A percentile compares a stretch with the other conserved stretches of the same genome.
Evolutionary conservation across 495 filamentous ascomycete species (phyloP).

Genomic region (Terfezia claveryi): DNA sequence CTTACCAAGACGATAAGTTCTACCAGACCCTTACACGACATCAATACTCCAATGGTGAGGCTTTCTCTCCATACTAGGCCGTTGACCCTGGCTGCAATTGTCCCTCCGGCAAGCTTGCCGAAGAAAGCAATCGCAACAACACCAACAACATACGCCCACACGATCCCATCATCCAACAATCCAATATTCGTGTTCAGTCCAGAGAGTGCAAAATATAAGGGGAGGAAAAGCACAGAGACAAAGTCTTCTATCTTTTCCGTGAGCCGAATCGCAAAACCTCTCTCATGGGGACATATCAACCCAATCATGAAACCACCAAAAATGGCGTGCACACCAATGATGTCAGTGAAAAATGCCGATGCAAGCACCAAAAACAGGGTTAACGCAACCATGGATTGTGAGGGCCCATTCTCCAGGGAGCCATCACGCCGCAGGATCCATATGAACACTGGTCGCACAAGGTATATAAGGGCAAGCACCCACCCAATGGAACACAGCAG

Average conservation of each 20-base stretch:
- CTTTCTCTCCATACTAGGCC: slow-evolving; percentile 86
- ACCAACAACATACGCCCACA: slow-evolving; percentile 82
- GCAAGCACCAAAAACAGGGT: slow-evolving; percentile 58
- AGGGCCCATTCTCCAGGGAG: slow-evolving; percentile 73
- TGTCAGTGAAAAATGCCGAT: slow-evolving; percentile 86
- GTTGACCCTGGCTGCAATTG: slow-evolving; percentile 51
- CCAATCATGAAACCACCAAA: slow-evolving; percentile 80
- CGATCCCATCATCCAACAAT: slow-evolving; percentile 55
- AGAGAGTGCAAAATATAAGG: slow-evolving; percentile 87
- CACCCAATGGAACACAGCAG: slow-evolving; percentile 57
- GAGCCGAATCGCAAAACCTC: slow-evolving; percentile 81
- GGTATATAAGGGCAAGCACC: slow-evolving; percentile 52
- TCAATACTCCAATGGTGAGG: slow-evolving; percentile 72
- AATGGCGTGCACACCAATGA: slow-evolving; percentile 81
- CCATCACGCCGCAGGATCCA: slow-evolving; percentile 50
- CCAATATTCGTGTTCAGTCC: slow-evolving; percentile 79
- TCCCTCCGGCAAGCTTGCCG: slow-evolving; percentile 70
- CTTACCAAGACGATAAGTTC: slow-evolving; percentile 85
- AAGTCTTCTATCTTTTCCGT: slow-evolving; percentile 95
- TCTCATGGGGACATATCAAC: slow-evolving; percentile 81
- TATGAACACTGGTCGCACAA: slow-evolving; percentile 55
- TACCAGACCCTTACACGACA: slow-evolving; percentile 94
- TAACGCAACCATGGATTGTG: slow-evolving; percentile 62
- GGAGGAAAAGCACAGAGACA: slow-evolving; percentile 68
- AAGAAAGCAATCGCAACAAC: slow-evolving; percentile 65